phyloP scores from a whole-genome alignment of 2,329 filamentous ascomycete genomes.

The Fusarium equiseti region DNA sequence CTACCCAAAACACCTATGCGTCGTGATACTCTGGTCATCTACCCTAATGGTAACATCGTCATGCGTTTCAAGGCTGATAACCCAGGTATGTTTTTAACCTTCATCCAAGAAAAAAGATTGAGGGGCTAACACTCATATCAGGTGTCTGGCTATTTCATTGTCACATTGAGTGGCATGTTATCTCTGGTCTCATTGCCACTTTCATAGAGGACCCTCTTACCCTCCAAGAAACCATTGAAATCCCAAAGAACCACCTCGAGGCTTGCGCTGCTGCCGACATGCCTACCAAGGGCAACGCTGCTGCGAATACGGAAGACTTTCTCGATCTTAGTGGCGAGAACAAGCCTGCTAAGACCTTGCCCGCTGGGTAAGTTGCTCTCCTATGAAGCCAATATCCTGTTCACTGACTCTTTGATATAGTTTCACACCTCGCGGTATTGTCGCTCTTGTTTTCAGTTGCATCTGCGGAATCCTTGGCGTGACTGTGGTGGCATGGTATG shows the following conservation, averaged over 20 bases:
- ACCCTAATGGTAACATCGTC: conserved; percentile 76
- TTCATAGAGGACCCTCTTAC: conserved; percentile 73
- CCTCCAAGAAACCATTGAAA: conserved; percentile 69
- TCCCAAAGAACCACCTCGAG: conserved; percentile 71
- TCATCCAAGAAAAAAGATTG: rapidly evolving
- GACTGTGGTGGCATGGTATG: conserved; percentile 75
- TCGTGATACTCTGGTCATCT: conserved; percentile 76
- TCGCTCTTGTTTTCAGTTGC: conserved; percentile 80
- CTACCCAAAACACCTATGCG: conserved; percentile 71
- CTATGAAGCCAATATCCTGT: background rate
- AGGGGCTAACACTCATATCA: conserved; percentile 22
- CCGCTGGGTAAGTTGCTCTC: conserved; percentile 63
- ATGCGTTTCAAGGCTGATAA: conserved; percentile 76
- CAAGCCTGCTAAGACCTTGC: conserved; percentile 65
- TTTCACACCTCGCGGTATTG: conserved; percentile 78
- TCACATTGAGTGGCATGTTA: conserved; percentile 83
- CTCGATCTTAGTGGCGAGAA: conserved; percentile 75
- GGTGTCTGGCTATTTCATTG: conserved; percentile 82
- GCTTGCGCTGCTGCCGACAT: conserved; percentile 67
- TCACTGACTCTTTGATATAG: conserved; percentile 45
- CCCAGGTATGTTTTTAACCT: conserved; percentile 59
- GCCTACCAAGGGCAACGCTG: conserved; percentile 76
- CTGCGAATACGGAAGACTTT: conserved; percentile 74
- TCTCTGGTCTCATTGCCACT: conserved; percentile 72
- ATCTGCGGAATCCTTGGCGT: conserved; percentile 77